Base-by-base conservation (phyloP, 1,284 basidiomycete species). In the Ustilago bromivora region DNA sequence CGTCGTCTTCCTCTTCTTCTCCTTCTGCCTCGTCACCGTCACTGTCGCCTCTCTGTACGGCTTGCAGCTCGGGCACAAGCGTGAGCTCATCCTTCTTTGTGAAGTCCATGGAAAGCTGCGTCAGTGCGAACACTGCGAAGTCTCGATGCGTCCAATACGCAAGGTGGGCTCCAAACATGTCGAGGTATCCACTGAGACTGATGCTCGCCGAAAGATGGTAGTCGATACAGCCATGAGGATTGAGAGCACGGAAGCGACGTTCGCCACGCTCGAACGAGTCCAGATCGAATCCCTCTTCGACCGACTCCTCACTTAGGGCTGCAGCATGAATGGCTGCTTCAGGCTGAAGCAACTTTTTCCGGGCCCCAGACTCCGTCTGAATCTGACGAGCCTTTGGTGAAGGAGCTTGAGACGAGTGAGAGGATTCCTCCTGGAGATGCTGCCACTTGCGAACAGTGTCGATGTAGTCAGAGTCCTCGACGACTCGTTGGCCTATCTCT, bases 1-100 rank as follows among this genome's bases (percentile, higher is more conserved):
- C 62, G 5, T 34, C 57, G n/a, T 57, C 49, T 4, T 49, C 60
- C 0, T 59, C 63, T 8, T 57, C 61, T 28, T 67, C 57, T 0
- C 91, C 34, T 28, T 85, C 57, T 0, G 91, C 32, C 28, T 85
- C 82, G 1, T 76, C 58, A 34, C 76, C 78, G 10, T 74, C 55
- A n/a, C 71, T 63, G 19, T 57, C 53, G 9, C 36, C 61, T 32
- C 55, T 43, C 36, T 56, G 61, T 9, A 61, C 38, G 31, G 49
- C 70, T 57, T 64, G 55, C 51, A 73, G 43, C 15, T 71, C 52
- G 0, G 76, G 76, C 19, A 78, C 71, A 34, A 78, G 58, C 11
- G 76, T 71, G 11, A 71, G 17, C 41, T 58, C 61, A 9, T 66
- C 65, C n/a, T 46, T 57, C 32, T 49, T 60, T 3, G 57, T 71